A percentile compares a stretch with the other conserved stretches of the same genome.
Conservation (phyloP, 805 yeast genomes). For the Geotrichum ghanense region DNA sequence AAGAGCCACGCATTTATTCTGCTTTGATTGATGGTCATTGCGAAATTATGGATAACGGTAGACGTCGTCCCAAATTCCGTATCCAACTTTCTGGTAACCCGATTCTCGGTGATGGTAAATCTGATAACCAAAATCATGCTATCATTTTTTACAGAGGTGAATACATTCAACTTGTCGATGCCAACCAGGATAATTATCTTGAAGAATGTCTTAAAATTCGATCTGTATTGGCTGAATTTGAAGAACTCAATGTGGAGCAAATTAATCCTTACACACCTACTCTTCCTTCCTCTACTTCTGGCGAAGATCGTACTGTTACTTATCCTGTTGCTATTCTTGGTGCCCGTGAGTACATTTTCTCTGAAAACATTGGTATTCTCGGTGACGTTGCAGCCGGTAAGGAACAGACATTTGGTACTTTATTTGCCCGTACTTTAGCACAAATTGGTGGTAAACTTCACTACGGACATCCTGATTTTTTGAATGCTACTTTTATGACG, state of each 20-base stretch:
- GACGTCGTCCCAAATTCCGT: slow-evolving; percentile 50
- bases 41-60: slow-evolving; percentile 42
- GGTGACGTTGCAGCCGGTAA: slow-evolving; percentile 98
- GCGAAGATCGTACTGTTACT: slow-evolving; percentile 15
- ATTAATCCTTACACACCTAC: slow-evolving; percentile 54
- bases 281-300: slow-evolving; percentile 23
- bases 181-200: slow-evolving; percentile 89
- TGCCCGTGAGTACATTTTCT: slow-evolving; percentile 88
- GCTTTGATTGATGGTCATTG: slow-evolving; percentile 57
- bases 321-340: slow-evolving; percentile 85
- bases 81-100: slow-evolving; percentile 88
- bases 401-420: slow-evolving; percentile 93
- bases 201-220: slow-evolving; percentile 91
- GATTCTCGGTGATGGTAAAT: slow-evolving; percentile 90
- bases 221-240: slow-evolving; percentile 82
- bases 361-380: slow-evolving; percentile 82
- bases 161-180: slow-evolving; percentile 88
- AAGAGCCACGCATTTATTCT: slow-evolving; percentile 45
- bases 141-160: slow-evolving; percentile 86
- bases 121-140: slow-evolving; percentile 89
- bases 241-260: slow-evolving; percentile 50
- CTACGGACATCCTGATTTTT: slow-evolving; percentile 94
- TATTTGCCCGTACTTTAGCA: slow-evolving; percentile 86
- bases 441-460: slow-evolving; percentile 92
- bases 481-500: slow-evolving; percentile 83